phyloP scores from a whole-genome alignment of 148 eudicot species.

The Euryodendron excelsum region DNA sequence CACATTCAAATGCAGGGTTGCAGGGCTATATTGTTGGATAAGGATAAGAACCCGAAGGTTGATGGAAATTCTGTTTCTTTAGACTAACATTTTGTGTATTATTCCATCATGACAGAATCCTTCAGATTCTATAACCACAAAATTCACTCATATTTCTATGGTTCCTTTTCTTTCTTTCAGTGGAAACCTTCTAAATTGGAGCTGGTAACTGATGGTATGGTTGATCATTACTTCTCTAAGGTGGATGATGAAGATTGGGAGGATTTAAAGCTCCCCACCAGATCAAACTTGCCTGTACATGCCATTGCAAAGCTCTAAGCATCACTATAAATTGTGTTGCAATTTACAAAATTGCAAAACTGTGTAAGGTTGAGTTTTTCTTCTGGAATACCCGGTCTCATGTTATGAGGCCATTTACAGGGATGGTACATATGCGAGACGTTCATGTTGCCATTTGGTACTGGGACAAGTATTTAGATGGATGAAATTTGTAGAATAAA shows the following conservation, averaged over 20 bases:
- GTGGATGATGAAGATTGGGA: slow-evolving; percentile 61
- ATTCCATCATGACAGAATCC: background rate
- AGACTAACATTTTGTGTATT: background rate
- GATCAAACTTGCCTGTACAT: slow-evolving; percentile 53
- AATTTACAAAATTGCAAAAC: background rate
- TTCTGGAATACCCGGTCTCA: background rate
- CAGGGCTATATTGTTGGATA: slow-evolving; percentile 80
- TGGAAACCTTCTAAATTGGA: slow-evolving; percentile 82
- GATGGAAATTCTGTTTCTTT: background rate
- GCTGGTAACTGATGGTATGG: slow-evolving; percentile 57
- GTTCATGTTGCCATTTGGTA: background rate
- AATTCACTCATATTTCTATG: background rate
- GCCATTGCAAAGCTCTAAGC: slow-evolving; percentile 81
- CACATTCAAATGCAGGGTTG: slow-evolving; percentile 60
- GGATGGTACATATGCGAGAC: background rate
- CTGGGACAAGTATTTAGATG: background rate
- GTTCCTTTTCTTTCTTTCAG: slow-evolving; percentile 32
- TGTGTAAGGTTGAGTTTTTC: background rate
- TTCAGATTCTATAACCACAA: background rate
- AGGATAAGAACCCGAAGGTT: slow-evolving; percentile 89
- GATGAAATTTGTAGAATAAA: background rate
- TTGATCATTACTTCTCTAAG: slow-evolving; percentile 60
- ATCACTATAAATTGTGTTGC: background rate
- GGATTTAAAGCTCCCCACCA: slow-evolving; percentile 64
- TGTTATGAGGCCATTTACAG: background rate